Percentiles rank a stretch among this genome's conserved stretches.
Evolutionary conservation across 345 rosid genomes (phyloP).

Genomic region (Euphorbia peplus): DNA sequence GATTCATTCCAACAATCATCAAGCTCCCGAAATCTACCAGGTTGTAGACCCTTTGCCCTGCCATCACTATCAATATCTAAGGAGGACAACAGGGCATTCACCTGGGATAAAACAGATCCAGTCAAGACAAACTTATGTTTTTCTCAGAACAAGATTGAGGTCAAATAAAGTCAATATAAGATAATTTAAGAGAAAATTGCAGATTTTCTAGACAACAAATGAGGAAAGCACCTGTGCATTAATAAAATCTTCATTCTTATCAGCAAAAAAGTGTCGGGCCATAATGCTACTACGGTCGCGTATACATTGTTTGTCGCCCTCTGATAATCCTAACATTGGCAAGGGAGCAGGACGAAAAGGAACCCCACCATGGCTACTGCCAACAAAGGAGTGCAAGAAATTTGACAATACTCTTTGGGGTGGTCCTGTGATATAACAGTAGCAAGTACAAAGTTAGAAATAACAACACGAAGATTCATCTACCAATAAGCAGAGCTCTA

Average conservation of each 20-base stretch:
- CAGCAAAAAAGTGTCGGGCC: constrained; percentile 94
- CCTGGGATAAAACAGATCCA: constrained; percentile 44
- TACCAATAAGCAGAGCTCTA: not conserved
- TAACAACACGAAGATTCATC: not conserved
- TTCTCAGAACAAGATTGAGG: not conserved
- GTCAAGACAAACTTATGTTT: not conserved
- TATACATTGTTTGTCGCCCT: constrained; percentile 91
- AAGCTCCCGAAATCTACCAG: constrained; percentile 78
- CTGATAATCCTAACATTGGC: constrained; percentile 81
- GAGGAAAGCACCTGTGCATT: constrained; percentile 65
- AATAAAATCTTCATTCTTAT: constrained; percentile 84
- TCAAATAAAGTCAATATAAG: not conserved
- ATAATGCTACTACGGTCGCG: constrained; percentile 99
- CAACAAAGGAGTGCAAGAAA: constrained; percentile 91
- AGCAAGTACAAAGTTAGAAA: constrained; percentile 1
- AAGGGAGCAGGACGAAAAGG: constrained; percentile 85
- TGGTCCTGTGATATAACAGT: constrained; percentile 56
- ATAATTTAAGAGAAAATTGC: not conserved
- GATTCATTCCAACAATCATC: constrained; percentile 99
- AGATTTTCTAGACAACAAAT: constrained; percentile 10
- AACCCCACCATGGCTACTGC: constrained; percentile 73
- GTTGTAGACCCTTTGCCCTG: constrained; percentile 60
- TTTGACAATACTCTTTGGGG: constrained; percentile 88
- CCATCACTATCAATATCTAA: constrained; percentile 80
- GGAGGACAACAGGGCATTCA: constrained; percentile 80